These are phyloP conservation scores for Mycena rosella DNA, from an alignment of 768 basidiomycete genomes.

Conservation along the genomic window DNA sequence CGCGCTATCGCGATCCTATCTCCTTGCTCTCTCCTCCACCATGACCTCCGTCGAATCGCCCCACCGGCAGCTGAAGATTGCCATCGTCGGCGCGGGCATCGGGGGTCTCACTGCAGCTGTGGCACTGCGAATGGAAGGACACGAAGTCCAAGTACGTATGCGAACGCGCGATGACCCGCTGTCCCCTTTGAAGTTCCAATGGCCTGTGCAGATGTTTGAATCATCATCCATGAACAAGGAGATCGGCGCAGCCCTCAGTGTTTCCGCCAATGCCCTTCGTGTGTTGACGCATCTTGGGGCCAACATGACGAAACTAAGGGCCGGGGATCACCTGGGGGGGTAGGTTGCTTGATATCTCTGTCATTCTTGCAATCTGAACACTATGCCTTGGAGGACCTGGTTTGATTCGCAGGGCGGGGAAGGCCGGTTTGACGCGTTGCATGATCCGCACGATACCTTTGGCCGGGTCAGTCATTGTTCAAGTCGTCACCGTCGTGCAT, in stretches of 20 bases:
- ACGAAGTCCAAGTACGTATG: background rate
- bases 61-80: background rate
- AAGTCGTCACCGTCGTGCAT: no score
- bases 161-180: no score
- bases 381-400: background rate
- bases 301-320: background rate
- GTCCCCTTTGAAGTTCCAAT: no score
- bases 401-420: constrained; percentile 10
- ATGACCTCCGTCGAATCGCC: background rate
- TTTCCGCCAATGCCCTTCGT: background rate
- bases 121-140: background rate
- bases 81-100: constrained; percentile 8
- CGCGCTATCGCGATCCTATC: background rate
- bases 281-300: background rate
- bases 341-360: background rate
- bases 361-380: no score
- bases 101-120: constrained; percentile 1
- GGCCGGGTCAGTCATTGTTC: background rate
- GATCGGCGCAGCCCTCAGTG: constrained; percentile 4
- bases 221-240: constrained; percentile 6
- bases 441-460: background rate
- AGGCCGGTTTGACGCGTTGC: background rate
- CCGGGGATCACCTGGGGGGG: background rate
- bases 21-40: background rate
- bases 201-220: constrained; percentile 13